phyloP scores from a whole-genome alignment of 2,329 filamentous ascomycete genomes.

The Tolypocladium paradoxum region DNA sequence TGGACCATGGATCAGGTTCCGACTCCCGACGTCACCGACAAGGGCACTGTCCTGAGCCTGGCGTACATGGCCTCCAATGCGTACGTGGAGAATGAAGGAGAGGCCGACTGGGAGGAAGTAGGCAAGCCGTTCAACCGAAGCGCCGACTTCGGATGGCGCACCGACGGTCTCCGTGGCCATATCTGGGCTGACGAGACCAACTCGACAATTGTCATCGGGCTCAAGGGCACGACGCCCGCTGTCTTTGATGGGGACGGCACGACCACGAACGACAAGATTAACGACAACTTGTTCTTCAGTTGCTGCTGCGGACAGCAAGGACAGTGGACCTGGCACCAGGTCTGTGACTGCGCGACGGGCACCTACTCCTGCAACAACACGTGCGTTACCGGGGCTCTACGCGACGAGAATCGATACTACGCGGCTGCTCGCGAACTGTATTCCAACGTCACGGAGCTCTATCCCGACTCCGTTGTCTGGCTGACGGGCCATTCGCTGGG shows the following conservation, averaged over 20 bases:
- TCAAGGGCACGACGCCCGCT: slow-evolving; percentile 85
- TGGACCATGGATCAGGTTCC: slow-evolving; percentile 75
- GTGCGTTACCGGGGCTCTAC: slow-evolving; percentile 66
- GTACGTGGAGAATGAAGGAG: slow-evolving; percentile 63
- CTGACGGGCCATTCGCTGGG: slow-evolving; percentile 86
- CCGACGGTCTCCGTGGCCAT: slow-evolving; percentile 81
- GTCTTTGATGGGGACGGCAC: slow-evolving; percentile 96
- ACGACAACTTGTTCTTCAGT: slow-evolving; percentile 96
- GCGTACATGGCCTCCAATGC: slow-evolving; percentile 85
- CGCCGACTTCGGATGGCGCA: slow-evolving; percentile 85
- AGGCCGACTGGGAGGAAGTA: slow-evolving; percentile 76
- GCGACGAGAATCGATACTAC: slow-evolving; percentile 83
- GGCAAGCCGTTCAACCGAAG: slow-evolving; percentile 73
- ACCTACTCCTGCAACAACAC: slow-evolving; percentile 90
- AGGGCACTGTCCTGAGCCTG: slow-evolving; percentile 70
- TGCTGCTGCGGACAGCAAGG: slow-evolving; percentile 95
- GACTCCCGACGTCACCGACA: slow-evolving; percentile 76
- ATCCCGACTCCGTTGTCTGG: slow-evolving; percentile 79
- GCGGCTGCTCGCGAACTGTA: slow-evolving; percentile 81
- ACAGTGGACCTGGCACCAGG: slow-evolving; percentile 79
- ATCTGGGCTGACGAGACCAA: slow-evolving; percentile 83
- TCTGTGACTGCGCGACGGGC: slow-evolving; percentile 82
- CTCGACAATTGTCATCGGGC: slow-evolving; percentile 75
- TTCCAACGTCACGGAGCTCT: slow-evolving; percentile 81
- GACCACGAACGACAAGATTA: slow-evolving; percentile 93